phyloP scores from a whole-genome alignment of 2,329 filamentous ascomycete species.

The Fusarium camptoceras region DNA sequence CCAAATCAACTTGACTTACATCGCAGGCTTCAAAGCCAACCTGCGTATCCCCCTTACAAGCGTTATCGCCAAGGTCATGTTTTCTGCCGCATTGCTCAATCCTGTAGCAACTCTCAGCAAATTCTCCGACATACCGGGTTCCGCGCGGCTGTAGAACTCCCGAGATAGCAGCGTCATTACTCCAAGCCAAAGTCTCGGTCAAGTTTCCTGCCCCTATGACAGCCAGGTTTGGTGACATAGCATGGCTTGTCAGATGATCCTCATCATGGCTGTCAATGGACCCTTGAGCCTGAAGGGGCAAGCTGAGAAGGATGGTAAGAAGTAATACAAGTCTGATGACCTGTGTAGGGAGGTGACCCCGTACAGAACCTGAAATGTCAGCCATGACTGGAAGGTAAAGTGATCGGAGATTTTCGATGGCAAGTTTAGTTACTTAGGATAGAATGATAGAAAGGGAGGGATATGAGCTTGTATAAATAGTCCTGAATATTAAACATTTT shows the following conservation, averaged over 20 bases:
- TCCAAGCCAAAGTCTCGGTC: background rate
- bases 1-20: background rate
- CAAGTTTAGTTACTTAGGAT: too few species aligned
- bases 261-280: background rate
- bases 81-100: background rate
- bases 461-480: background rate
- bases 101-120: background rate
- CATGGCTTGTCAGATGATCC: too few species aligned
- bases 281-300: background rate
- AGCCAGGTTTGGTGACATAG: background rate
- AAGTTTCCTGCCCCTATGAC: background rate
- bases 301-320: background rate
- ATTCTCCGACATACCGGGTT: background rate
- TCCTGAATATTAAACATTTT: background rate
- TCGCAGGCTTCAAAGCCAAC: background rate
- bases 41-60: background rate
- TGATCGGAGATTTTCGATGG: too few species aligned
- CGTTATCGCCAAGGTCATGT: background rate
- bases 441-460: background rate
- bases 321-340: background rate
- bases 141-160: background rate
- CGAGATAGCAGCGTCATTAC: background rate
- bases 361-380: background rate
- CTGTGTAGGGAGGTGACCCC: background rate
- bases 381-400: background rate